These are phyloP conservation scores for Pseudogymnoascus sp. DNA, from an alignment of 2,329 filamentous ascomycete species.

Conservation along the genomic window DNA sequence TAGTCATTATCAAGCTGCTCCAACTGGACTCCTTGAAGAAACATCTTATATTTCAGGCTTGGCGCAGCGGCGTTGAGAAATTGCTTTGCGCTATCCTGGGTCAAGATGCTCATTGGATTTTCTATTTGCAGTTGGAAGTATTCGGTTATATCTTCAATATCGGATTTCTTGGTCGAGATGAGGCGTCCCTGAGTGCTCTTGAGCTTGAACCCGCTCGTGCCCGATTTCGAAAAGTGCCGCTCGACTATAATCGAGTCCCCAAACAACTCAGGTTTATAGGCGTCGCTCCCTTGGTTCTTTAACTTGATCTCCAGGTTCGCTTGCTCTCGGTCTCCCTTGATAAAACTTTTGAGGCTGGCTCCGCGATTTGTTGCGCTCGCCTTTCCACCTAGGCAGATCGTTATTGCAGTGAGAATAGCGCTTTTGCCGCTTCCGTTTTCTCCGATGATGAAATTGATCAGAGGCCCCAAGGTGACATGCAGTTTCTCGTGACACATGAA, in stretches of 20 bases:
- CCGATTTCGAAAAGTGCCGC: slow-evolving; percentile 71
- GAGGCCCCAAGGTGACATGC: slow-evolving; percentile 76
- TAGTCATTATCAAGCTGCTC: slow-evolving; percentile 92
- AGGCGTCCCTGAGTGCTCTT: slow-evolving; percentile 65
- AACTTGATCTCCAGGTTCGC: slow-evolving; percentile 75
- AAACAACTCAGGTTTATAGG: slow-evolving; percentile 76
- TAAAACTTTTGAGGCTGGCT: slow-evolving; percentile 79
- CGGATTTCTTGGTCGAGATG: slow-evolving; percentile 75
- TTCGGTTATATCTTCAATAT: slow-evolving; percentile 89
- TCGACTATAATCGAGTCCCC: slow-evolving; percentile 86
- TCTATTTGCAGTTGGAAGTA: slow-evolving; percentile 92
- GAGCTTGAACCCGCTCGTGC: slow-evolving; percentile 77
- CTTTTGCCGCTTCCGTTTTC: slow-evolving; percentile 98
- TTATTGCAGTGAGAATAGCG: slow-evolving; percentile 86
- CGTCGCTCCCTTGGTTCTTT: slow-evolving; percentile 81
- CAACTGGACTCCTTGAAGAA: slow-evolving; percentile 87
- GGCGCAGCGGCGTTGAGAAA: slow-evolving; percentile 83
- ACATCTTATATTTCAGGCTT: slow-evolving; percentile 89
- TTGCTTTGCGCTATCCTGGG: slow-evolving; percentile 88
- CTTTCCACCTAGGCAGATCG: slow-evolving; percentile 90
- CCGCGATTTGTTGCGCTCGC: slow-evolving; percentile 89
- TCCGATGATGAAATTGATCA: slow-evolving; percentile 97
- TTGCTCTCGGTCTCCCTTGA: slow-evolving; percentile 79
- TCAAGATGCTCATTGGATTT: slow-evolving; percentile 92
- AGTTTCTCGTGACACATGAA: slow-evolving; percentile 94